Evolutionary conservation across 352 stramenopile species (phyloP), one percentile per base, ranked within the genome.

Genomic region (Phytopythium delawarense): DNA sequence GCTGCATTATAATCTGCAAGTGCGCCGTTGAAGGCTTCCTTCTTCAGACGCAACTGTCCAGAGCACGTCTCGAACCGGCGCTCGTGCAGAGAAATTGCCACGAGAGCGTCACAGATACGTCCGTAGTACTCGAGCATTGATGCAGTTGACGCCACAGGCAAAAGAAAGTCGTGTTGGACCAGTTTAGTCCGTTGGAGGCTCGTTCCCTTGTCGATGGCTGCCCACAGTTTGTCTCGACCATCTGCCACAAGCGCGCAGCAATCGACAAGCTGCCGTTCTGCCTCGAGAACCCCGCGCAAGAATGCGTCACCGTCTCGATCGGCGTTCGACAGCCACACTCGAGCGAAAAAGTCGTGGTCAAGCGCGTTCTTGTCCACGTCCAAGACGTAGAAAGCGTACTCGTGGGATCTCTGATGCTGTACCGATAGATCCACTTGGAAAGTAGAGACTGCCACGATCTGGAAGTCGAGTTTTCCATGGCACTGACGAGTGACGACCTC

Each of bases 391-490:
- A 83, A 58, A 1, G 60, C 54, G 35, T 84, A 63, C 15, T 75
- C 42, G 32, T 62, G 35, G 13, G 57, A 63, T 0, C 71, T 34
- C 2, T 25, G 52, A 44, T 79, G 63, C 32, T 75, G 69, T 28
- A 55, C 18, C 15, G 39, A 21, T 0, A 60, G 30, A 15, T 55
- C 25, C 9, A 77, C 61, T 6, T 59, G 16, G 16, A 45, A 65
- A 1, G 69, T 21, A 7, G 76, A 67, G 4, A 88, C 67, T 0
- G 69, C 78, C 35, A 82, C 85, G 2, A 89, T 40, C 53, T 84
- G 80, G 50, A 89, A 89, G 0, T 65, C 71, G 0, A 57, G 37
- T 9, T 46, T 54, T 44, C 32, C 48, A 9, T 45, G 39, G 16
- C 52, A n/a, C 0, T 52, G 30, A 42, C 12, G 16, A 32, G 1